Evolutionary conservation across 495 filamentous ascomycete species (phyloP), one percentile per base, ranked within the genome.

Genomic region (Neurospora intermedia): DNA sequence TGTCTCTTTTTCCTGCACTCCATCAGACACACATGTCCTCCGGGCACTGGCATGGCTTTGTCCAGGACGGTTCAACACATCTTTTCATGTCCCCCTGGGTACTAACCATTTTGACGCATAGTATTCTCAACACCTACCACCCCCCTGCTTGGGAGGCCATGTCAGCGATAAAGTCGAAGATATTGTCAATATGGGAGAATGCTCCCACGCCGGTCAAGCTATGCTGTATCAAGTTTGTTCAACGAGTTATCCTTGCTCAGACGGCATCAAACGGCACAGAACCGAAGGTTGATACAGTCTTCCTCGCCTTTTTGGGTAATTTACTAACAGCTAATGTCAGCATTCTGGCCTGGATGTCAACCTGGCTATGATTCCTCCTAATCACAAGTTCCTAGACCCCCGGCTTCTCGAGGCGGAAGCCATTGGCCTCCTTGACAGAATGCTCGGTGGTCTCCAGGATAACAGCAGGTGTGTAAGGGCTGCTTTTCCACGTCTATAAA

Each of bases 201-300:
- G 93, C 93, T 11, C 84, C 88, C 4, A 85, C 89, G 10, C 89
- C 92, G 1, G 89, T 98, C 62, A 91, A 91, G 78, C 87, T 98
- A 78, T 95, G 93, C 85, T 98, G 96, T 82, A 92, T 98, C 86
- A 99, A 99, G 80, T 98, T 99, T 78, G 90, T 92, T 18, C 94
- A 98, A 83, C 88, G 93, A 38, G 93, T 98, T 43, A 92, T 99
- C 59, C 91, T 97, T 71, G 91, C 93, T 8, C 95, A 99, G 80
- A 98, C 94, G 8, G 91, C 90, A 16, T 94, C 93, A 45, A 82
- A 90, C 74, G 91, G 94, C 75, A 85, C 89, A 39, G 96, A 98
- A 80, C 93, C 93, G 73, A 90, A 93, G 85, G 94, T 97, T 88
- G 69, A 90, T 71, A 23, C 20, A 15, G 27, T 69, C 59, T 69